Evolutionary conservation across 2,329 filamentous ascomycete genomes (phyloP), one percentile per base, ranked within the genome.

Genomic region (Chaetomiaceae sp.): DNA sequence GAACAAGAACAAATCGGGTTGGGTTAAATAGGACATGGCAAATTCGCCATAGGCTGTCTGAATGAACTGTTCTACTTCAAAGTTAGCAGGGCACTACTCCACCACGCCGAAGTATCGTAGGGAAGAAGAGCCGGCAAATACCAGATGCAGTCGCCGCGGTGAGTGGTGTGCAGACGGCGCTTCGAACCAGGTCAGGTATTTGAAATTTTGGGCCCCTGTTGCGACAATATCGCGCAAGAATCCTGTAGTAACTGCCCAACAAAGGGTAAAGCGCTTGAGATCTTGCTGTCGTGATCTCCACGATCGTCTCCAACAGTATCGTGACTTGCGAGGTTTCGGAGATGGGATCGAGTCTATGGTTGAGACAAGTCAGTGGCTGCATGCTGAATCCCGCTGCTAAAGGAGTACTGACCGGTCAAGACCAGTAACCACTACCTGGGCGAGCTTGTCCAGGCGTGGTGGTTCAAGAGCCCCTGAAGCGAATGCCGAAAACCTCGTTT

Each of bases 1-100:
- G 29, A 78, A 64, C 6, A 71, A 56, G 1, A 44, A 33, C 2
- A 79, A 44, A 12, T 68, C 58, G 11, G 57, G 55, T 12, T 58
- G 57, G 1, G 66, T 58, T 9, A 75, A 49, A 47, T 73, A 73
- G 4, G 57, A 56, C n/a, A 61, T 56, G 2, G 65, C 65, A 42
- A 74, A 62, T 4, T 65, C 62, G 18, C 49, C 46, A 30, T 71
- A 71, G 1, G 63, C 62, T 2, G 33, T 45, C n/a, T 47, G 27
- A n/a, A 42, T 38, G 36, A 53, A 42, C 36, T 44, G 42, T 22
- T 43, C 49, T 54, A 38, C 22, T 2, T 48, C 55, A 6, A 6
- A 52, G 27, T 32, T 32, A 32, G 29, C 50, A 11, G 38, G n/a
- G 18, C 49, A 22, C 44, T 17, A 30, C 11, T 15, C 8, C 15